Evolutionary conservation across 2,329 filamentous ascomycete genomes (phyloP), one percentile per base, ranked within the genome.

Genomic region (Paraphoma chrysanthemicola): DNA sequence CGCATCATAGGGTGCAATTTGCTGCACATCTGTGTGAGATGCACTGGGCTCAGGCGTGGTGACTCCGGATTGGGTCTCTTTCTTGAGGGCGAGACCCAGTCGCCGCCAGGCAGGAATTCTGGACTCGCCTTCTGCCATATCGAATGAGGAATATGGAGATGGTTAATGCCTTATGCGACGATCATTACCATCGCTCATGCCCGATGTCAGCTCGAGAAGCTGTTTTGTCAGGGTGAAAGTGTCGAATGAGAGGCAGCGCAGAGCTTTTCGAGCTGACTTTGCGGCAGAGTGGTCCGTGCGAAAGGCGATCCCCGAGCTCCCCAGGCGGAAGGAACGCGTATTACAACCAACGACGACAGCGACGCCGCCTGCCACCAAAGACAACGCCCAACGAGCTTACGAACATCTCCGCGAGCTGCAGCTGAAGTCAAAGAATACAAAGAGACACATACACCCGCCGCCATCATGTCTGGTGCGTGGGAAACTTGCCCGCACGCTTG

Each of bases 31-130:
- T 48, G 30, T 44, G 10, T 67, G 53, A 47, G 61, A 58, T 45
- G 53, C 45, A 55, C 59, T 56, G 46, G 54, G 17, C 14, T 63
- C 65, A 63, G 66, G 51, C 12, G 63, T 63, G 68, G 70, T 53
- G 65, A 67, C 67, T 67, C 64, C 65, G 65, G 71, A 62, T 66
- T 71, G 68, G 53, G 81, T 79, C 44, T 81, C 79, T 68, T 81
- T 81, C 72, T 87, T 88, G 64, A 86, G 77, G 76, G 86, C 86
- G 58, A 87, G 77, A 36, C 85, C 85, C 53, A 87, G 75, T 68
- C 83, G 79, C 71, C 86, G 87, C 85, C 85, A 88, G 57, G 86
- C 85, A 31, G 86, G 85, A 49, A 76, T 59, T 53, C 63, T 64
- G 48, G 39, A 49, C 16, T 48, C 59, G 44, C 58, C 46, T 57